phyloP scores from a whole-genome alignment of 164 flowering plant genomes.

The Liquidambar formosana region DNA sequence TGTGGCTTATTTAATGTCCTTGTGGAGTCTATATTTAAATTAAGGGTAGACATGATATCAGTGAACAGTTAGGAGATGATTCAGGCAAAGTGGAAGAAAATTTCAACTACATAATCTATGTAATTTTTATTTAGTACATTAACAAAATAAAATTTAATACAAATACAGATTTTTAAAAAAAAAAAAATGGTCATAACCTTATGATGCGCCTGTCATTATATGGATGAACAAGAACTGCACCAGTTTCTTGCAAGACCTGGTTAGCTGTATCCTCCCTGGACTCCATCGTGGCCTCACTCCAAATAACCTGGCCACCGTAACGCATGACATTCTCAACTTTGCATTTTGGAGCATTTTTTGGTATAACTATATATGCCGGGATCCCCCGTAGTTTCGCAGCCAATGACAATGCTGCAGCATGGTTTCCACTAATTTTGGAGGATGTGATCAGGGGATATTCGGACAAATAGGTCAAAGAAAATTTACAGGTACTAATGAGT shows the following conservation, averaged over 20 bases:
- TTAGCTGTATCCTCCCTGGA: constrained; percentile 64
- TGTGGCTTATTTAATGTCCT: too few relatives aligned
- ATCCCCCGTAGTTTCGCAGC: constrained; percentile 81
- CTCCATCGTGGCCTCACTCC: constrained; percentile 70
- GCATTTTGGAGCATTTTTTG: constrained; percentile 84
- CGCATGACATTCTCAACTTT: constrained; percentile 88
- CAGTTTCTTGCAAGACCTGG: constrained; percentile 74
- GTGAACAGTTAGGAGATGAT: too few relatives aligned
- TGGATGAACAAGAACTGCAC: constrained; percentile 81
- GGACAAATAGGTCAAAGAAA: constrained; percentile 14
- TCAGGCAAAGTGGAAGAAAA: too few relatives aligned
- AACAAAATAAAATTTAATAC: neutral
- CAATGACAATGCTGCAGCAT: constrained; percentile 92
- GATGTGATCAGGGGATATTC: constrained; percentile 10
- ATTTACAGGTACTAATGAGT: neutral
- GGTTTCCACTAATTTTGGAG: constrained; percentile 69
- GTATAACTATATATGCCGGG: constrained; percentile 84
- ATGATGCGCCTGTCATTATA: constrained; percentile 73
- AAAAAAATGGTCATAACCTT: constrained; percentile 53
- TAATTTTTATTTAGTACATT: too few relatives aligned
- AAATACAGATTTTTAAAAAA: neutral
- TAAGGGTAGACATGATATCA: too few relatives aligned
- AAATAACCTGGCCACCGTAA: constrained; percentile 74
- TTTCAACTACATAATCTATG: too few relatives aligned
- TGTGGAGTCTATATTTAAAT: too few relatives aligned